Base-by-base conservation (phyloP, 106 monocot species). In the Dendrobium catenatum region DNA sequence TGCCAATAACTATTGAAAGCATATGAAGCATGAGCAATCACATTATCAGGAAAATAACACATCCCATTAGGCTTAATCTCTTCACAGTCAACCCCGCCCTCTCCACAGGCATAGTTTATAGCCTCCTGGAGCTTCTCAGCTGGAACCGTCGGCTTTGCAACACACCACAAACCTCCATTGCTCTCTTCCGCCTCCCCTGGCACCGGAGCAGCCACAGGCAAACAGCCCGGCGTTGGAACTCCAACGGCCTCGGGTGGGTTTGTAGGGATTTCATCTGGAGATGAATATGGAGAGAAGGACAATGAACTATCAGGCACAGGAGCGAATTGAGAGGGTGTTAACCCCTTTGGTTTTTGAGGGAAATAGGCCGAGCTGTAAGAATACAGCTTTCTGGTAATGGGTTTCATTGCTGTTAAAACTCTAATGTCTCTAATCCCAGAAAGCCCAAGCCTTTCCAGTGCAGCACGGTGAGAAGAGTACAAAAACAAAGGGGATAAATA, bases 1-100 rank as follows among this genome's bases (percentile, higher is more conserved):
- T 89, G 91, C 86, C 91, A 94, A 73, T 94, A 91, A 72, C 89
- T 91, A 81, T 94, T 94, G 85, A 92, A 94, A 51, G 92, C 94
- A 15, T 73, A 94, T 2, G 88, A 90, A 66, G 92, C 90, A 77
- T 94, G 94, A 27, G 94, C 85, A 9, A 89, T 78, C 15, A 90
- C 72, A 66, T 58, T 92, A 59, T 94, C 88, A 33, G 94, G 92
- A 20, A 77, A 79, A 79, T 83, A 94, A 74, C 94, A 92, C 33
- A 68, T 79, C 33, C 91, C 92, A 43, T 83, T 42, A 5, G 85
- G 90, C 76, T 24, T 55, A 22, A 95, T 95, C 75, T 85, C 87
- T 77, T 85, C 79, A 49, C 94, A 95, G 54, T 90, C 85, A 3
- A 84, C 92, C 46, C 86, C 92, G 22, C 85, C 91, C 46, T 85